Conservation (phyloP, 371 early-diverging fungal species). For the Basidiobolus meristosporus region DNA sequence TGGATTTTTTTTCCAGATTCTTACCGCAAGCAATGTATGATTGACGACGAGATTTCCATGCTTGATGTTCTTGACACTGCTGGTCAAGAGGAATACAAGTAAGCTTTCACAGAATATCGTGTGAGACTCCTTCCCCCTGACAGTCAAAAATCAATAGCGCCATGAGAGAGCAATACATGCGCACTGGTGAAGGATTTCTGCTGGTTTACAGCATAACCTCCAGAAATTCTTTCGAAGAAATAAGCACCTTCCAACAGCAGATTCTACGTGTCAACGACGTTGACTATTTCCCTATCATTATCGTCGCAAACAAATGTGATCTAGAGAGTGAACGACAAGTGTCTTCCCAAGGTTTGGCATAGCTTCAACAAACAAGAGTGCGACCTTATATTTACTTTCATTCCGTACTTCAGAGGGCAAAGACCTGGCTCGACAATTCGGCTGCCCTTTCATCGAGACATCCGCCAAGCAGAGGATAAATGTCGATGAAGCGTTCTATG, state of each 20-base stretch:
- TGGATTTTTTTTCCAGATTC: conserved; percentile 39
- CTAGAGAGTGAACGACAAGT: conserved; percentile 64
- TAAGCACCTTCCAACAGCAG: no score
- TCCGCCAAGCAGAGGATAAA: conserved; percentile 78
- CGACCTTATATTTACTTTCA: no score
- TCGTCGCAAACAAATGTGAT: conserved; percentile 93
- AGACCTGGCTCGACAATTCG: conserved; percentile 58
- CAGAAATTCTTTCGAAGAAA: no score
- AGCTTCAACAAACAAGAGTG: neutral
- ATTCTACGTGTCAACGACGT: conserved; percentile 70
- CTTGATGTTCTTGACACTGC: no score
- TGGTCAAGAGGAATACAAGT: no score
- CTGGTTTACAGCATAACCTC: no score
- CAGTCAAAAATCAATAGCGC: no score
- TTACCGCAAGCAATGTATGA: conserved; percentile 71
- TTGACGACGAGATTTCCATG: conserved; percentile 67
- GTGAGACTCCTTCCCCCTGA: no score
- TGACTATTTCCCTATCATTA: conserved; percentile 66
- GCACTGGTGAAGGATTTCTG: no score
- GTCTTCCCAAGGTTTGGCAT: conserved; percentile 20
- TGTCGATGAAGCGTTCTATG: conserved; percentile 81
- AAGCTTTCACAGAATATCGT: no score
- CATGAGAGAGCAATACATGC: no score
- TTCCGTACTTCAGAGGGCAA: no score
- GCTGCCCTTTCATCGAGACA: conserved; percentile 76